Conservation (phyloP, 129 eudicot genomes). For the Artemisia annua region DNA sequence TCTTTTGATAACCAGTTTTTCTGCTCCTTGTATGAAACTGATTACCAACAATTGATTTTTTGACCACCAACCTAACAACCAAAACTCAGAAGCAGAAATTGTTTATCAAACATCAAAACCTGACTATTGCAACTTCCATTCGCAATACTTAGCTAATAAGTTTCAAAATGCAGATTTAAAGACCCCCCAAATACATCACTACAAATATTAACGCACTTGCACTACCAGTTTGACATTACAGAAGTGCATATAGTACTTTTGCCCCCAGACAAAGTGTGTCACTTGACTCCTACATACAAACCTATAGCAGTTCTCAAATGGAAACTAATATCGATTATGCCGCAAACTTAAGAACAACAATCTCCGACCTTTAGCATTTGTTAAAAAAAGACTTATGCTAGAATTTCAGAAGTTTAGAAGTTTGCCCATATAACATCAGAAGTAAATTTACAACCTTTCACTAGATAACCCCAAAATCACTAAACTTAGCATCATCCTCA, state of each 20-base stretch:
- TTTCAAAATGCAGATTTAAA: neutral
- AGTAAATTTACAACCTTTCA: neutral
- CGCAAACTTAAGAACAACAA: neutral
- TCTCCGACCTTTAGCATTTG: neutral
- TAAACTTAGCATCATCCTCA: constrained; percentile 4
- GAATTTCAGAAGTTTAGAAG: neutral
- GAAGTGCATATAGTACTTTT: neutral
- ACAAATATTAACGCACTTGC: neutral
- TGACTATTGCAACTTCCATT: no score
- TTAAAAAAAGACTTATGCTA: neutral
- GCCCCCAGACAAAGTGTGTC: neutral
- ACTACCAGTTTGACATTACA: neutral
- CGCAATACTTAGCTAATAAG: no score
- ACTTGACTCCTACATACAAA: neutral
- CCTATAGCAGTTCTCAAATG: neutral
- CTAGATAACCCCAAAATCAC: neutral
- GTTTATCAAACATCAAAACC: no score
- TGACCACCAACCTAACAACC: no score
- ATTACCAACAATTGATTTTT: no score
- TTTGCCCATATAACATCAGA: neutral
- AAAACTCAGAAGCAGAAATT: no score
- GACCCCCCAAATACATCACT: neutral
- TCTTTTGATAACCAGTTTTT: no score
- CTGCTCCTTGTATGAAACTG: no score
- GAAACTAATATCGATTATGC: neutral